Percentiles rank a stretch among this genome's conserved stretches.
Conservation (phyloP, 108 stramenopile species). For the Cyclotella cryptica region DNA sequence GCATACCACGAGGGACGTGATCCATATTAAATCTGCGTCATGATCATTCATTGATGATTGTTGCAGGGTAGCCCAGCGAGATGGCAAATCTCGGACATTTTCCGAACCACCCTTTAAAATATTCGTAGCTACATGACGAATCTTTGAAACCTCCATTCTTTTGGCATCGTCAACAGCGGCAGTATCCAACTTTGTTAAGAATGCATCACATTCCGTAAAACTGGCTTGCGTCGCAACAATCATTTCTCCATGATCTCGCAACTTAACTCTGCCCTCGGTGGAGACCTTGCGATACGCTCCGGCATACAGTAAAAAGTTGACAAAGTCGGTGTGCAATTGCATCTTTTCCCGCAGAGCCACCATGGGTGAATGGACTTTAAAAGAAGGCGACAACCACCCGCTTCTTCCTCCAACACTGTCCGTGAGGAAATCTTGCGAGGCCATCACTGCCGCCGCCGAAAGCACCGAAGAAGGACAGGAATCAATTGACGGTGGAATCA, state of each 20-base stretch:
- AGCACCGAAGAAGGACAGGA: slow-evolving; percentile 35
- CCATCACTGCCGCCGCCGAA: slow-evolving; percentile 39
- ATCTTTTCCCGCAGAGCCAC: slow-evolving; percentile 30
- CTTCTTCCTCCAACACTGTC: slow-evolving; percentile 3
- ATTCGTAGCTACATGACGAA: slow-evolving; percentile 9
- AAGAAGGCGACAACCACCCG: slow-evolving; percentile 8
- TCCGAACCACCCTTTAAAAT: slow-evolving; percentile 30
- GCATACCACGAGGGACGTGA: slow-evolving; percentile 28
- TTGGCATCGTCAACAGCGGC: slow-evolving; percentile 5
- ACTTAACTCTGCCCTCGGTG: slow-evolving; percentile 19
- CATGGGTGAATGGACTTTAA: slow-evolving; percentile 4
- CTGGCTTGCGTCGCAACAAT: slow-evolving; percentile 28
- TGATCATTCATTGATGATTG: background rate
- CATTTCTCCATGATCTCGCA: slow-evolving; percentile 54
- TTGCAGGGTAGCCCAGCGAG: slow-evolving; percentile 37
- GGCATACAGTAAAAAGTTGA: slow-evolving; percentile 43
- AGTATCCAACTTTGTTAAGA: slow-evolving; percentile 20
- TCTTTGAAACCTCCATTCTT: background rate
- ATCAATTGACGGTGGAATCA: slow-evolving; percentile 34
- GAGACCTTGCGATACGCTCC: slow-evolving; percentile 41
- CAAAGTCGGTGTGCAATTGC: slow-evolving; percentile 35
- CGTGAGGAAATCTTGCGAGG: slow-evolving; percentile 25
- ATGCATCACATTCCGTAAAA: slow-evolving; percentile 26
- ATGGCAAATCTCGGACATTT: slow-evolving; percentile 26
- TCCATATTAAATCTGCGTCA: slow-evolving; percentile 7